Conservation (phyloP, 805 yeast genomes). For the Candida lessepsii region DNA sequence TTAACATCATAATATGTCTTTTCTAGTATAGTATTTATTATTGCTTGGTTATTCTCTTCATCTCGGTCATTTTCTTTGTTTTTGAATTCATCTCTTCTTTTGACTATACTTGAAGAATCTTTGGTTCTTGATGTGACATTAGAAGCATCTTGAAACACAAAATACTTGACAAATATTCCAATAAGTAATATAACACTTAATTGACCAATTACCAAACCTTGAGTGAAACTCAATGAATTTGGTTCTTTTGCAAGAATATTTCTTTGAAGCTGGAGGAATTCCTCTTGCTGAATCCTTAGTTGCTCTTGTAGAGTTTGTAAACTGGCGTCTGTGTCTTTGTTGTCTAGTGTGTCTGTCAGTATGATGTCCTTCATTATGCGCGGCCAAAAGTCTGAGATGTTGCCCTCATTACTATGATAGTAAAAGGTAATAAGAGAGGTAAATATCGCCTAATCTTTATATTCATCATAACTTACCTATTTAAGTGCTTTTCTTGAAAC, state of each 20-base stretch:
- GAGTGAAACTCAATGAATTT: constrained; percentile 64
- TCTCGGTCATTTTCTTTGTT: constrained; percentile 16
- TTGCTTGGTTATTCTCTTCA: constrained; percentile 18
- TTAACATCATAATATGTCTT: constrained; percentile 91
- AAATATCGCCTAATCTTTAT: too few species aligned
- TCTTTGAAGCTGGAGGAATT: constrained; percentile 27
- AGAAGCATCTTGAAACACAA: constrained; percentile 68
- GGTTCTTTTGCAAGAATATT: constrained; percentile 21
- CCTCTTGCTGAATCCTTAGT: constrained; percentile 29
- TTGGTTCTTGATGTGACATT: constrained; percentile 32
- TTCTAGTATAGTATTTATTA: constrained; percentile 59
- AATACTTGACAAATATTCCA: constrained; percentile 67
- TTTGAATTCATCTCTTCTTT: constrained; percentile 29
- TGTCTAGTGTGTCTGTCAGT: neutral
- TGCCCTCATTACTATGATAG: too few species aligned
- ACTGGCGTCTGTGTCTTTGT: neutral
- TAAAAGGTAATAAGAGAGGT: too few species aligned
- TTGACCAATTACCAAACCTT: constrained; percentile 74
- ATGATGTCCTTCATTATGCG: constrained; percentile 1
- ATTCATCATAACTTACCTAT: neutral
- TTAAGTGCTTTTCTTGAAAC: constrained; percentile 14
- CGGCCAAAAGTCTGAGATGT: too few species aligned
- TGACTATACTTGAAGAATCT: constrained; percentile 34
- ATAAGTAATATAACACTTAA: constrained; percentile 64
- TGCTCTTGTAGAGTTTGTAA: constrained; percentile 22